Percentiles rank a stretch among this genome's conserved stretches.
Evolutionary conservation across 805 yeast species (phyloP).

Genomic region (Candida maesae): DNA sequence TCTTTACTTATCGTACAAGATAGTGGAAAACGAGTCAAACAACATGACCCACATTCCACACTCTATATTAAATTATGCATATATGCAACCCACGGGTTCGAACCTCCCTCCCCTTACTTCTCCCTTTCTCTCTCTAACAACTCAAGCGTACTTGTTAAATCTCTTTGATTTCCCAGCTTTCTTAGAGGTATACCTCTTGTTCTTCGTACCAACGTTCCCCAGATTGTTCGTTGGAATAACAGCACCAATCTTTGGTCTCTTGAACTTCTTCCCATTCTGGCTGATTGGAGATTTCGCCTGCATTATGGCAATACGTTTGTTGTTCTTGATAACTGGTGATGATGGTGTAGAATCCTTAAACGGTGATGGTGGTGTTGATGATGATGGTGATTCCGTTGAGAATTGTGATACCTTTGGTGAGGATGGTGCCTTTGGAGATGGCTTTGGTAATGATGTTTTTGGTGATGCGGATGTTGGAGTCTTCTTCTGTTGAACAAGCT

Average conservation of each 20-base stretch:
- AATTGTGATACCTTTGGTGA: neutral
- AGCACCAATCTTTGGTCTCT: slow-evolving; percentile 15
- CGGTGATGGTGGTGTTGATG: slow-evolving; percentile 1
- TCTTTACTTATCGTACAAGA: no score
- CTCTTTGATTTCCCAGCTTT: slow-evolving; percentile 13
- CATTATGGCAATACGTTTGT: neutral
- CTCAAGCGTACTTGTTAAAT: slow-evolving; percentile 24
- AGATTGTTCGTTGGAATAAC: slow-evolving; percentile 25
- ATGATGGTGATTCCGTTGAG: neutral
- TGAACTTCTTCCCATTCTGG: slow-evolving; percentile 5
- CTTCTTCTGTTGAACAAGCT: no score
- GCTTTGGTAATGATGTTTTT: no score
- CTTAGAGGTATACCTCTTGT: slow-evolving; percentile 23
- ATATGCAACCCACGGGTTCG: no score
- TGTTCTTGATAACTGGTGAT: neutral
- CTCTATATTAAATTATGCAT: no score
- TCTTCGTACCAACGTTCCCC: slow-evolving; percentile 18
- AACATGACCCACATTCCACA: no score
- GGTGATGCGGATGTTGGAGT: no score
- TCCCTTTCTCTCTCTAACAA: no score
- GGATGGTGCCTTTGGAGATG: no score
- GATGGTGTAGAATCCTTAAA: neutral
- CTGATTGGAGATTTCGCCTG: slow-evolving; percentile 3
- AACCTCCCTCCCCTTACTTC: no score
- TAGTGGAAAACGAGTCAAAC: no score